Conservation (phyloP, 805 yeast species). For the Danielozyma ontarioensis region DNA sequence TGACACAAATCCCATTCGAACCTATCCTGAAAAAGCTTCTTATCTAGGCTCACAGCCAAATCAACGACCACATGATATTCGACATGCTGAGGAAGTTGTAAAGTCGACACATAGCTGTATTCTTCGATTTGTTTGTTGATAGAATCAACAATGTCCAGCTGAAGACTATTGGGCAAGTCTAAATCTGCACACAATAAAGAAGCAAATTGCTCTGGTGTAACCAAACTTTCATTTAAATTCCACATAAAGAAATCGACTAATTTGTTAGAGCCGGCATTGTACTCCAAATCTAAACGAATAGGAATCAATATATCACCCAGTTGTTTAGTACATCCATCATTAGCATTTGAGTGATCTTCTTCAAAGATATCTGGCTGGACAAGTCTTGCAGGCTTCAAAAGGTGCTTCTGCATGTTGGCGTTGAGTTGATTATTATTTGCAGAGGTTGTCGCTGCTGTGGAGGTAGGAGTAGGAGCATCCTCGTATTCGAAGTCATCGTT, state of each 20-base stretch:
- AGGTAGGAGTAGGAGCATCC: constrained; percentile 17
- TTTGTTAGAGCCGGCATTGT: constrained; percentile 42
- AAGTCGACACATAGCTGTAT: constrained; percentile 54
- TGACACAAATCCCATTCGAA: constrained; percentile 85
- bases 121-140: constrained; percentile 81
- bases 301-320: constrained; percentile 51
- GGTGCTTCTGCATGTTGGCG: constrained; percentile 23
- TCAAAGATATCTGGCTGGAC: not conserved
- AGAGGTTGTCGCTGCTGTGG: constrained; percentile 8
- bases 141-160: constrained; percentile 58
- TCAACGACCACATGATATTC: constrained; percentile 76
- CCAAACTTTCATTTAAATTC: constrained; percentile 60
- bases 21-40: constrained; percentile 81
- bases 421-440: constrained; percentile 29
- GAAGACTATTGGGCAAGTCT: constrained; percentile 67
- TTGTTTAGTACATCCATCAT: constrained; percentile 24
- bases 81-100: constrained; percentile 53
- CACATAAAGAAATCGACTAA: constrained; percentile 68
- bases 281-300: constrained; percentile 56
- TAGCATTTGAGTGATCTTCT: constrained; percentile 16
- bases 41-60: constrained; percentile 75
- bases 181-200: constrained; percentile 74
- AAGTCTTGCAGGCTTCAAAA: constrained; percentile 13
- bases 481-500: constrained; percentile 43
- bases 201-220: constrained; percentile 74